Evolutionary conservation across 495 filamentous ascomycete genomes (phyloP).

Genomic region (Umbilicaria muhlenbergii): DNA sequence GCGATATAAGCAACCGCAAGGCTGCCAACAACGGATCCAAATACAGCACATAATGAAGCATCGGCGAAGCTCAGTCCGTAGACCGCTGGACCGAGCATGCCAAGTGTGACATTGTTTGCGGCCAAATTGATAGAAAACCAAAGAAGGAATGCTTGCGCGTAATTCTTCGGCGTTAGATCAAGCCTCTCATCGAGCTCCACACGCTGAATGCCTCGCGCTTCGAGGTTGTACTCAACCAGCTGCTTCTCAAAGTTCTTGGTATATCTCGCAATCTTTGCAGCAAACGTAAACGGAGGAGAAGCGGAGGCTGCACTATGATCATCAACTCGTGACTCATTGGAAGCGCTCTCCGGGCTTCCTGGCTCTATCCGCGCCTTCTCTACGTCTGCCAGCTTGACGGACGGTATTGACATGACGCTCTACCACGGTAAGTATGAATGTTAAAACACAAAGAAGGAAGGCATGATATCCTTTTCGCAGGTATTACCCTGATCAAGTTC

Average conservation of each 20-base stretch:
- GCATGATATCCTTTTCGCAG: constrained; percentile 44
- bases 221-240: constrained; percentile 40
- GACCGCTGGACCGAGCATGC: constrained; percentile 55
- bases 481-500: constrained; percentile 48
- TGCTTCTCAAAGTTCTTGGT: constrained; percentile 12
- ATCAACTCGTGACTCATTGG: not conserved
- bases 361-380: constrained; percentile 4
- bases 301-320: not conserved
- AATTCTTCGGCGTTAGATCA: constrained; percentile 37
- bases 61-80: constrained; percentile 55
- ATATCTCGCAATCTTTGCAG: constrained; percentile 2
- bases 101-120: constrained; percentile 60
- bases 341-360: not conserved
- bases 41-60: constrained; percentile 46
- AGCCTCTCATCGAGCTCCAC: constrained; percentile 47
- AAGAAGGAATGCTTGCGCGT: constrained; percentile 47
- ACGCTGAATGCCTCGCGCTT: constrained; percentile 60
- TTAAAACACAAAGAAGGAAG: not conserved
- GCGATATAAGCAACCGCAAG: constrained; percentile 49
- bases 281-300: not conserved
- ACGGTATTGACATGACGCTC: constrained; percentile 7
- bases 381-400: constrained; percentile 3
- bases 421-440: constrained; percentile 4
- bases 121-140: constrained; percentile 69
- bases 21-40: constrained; percentile 45